These are phyloP conservation scores for Seminavis robusta DNA, from an alignment of 108 stramenopile genomes.

Conservation along the genomic window DNA sequence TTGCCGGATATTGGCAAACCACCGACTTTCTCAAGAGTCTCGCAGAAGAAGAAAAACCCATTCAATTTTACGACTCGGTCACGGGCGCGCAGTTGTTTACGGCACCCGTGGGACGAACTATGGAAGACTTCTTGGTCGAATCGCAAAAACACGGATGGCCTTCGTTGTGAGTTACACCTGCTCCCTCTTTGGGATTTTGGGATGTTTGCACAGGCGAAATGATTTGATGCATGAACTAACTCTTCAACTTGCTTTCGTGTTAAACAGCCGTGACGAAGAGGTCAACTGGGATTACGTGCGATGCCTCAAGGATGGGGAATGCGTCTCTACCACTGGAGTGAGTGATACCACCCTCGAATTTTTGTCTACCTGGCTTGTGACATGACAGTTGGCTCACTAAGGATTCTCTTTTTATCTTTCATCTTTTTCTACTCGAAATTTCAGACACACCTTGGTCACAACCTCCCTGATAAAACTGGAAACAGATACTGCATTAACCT, in stretches of 20 bases:
- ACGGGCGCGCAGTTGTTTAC: constrained; percentile 74
- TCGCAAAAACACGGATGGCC: constrained; percentile 66
- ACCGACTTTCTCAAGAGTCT: constrained; percentile 54
- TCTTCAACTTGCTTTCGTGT: constrained; percentile 84
- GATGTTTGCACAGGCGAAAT: background rate
- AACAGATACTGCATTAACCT: constrained; percentile 85
- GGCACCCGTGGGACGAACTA: constrained; percentile 66
- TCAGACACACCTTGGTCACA: constrained; percentile 84
- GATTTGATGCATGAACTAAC: constrained; percentile 11
- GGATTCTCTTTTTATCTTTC: constrained; percentile 15
- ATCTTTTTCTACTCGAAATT: too few species aligned
- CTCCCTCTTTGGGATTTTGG: background rate
- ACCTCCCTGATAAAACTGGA: constrained; percentile 60
- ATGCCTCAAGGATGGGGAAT: constrained; percentile 76
- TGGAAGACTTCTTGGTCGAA: constrained; percentile 74
- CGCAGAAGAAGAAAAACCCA: constrained; percentile 37
- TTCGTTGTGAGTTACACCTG: background rate
- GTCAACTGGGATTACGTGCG: constrained; percentile 88
- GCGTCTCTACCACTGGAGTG: constrained; percentile 82
- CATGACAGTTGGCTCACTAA: background rate
- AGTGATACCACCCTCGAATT: constrained; percentile 9
- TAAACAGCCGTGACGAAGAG: constrained; percentile 87
- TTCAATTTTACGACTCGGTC: constrained; percentile 77
- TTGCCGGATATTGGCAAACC: constrained; percentile 57
- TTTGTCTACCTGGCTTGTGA: background rate